These are phyloP conservation scores for Talaromyces sp. DNA, from an alignment of 2,329 filamentous ascomycete genomes.

Conservation along the genomic window DNA sequence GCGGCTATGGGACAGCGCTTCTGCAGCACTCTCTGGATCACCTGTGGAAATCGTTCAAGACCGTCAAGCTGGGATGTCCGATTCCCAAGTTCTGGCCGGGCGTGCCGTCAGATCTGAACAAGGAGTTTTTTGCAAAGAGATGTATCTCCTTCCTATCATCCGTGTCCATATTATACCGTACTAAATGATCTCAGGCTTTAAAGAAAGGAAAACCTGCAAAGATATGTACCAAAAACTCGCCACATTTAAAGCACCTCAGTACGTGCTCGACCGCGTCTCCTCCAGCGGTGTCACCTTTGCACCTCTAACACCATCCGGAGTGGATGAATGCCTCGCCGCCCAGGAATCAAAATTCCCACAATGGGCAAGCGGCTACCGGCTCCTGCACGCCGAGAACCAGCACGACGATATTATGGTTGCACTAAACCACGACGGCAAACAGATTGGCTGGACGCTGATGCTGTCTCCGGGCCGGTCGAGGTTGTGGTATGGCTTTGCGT, in stretches of 20 bases:
- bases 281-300: slow-evolving; percentile 4
- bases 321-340: slow-evolving; percentile 3
- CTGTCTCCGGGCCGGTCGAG: slow-evolving; percentile 3
- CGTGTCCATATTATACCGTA: not conserved
- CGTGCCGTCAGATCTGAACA: slow-evolving; percentile 2
- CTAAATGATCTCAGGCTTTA: slow-evolving; percentile 1
- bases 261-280: slow-evolving; percentile 2
- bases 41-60: not conserved
- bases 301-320: not conserved
- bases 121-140: slow-evolving; percentile 3
- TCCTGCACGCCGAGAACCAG: not conserved
- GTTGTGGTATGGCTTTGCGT: slow-evolving; percentile 4
- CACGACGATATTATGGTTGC: slow-evolving; percentile 8
- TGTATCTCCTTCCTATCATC: not conserved
- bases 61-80: not conserved
- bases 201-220: not conserved
- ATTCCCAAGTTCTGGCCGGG: slow-evolving; percentile 7
- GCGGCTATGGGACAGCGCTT: not conserved
- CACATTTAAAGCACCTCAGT: slow-evolving; percentile 2
- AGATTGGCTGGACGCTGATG: slow-evolving; percentile 8
- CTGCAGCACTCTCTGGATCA: not conserved
- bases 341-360: slow-evolving; percentile 5
- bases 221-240: slow-evolving; percentile 6
- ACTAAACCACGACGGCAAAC: not conserved
- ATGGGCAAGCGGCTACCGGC: not conserved